Evolutionary conservation across 2,329 filamentous ascomycete species (phyloP).

Genomic region (Trichoderma breve): DNA sequence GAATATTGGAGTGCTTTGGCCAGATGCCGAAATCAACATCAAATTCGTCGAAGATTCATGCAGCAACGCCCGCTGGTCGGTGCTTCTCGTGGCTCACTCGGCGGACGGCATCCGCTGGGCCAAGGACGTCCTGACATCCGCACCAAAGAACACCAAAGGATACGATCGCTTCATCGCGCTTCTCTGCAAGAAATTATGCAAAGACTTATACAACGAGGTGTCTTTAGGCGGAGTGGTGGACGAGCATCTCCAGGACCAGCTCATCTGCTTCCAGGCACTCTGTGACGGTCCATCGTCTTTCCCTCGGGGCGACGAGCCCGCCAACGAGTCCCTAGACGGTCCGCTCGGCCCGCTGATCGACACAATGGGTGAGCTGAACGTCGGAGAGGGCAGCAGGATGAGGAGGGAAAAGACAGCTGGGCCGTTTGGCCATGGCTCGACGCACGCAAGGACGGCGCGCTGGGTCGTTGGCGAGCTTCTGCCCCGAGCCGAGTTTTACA

Average conservation of each 20-base stretch:
- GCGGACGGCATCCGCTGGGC: constrained; percentile 46
- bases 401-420: constrained; percentile 45
- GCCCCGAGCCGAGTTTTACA: constrained; percentile 48
- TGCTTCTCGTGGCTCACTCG: constrained; percentile 56
- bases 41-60: constrained; percentile 50
- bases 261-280: constrained; percentile 59
- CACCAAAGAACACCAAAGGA: constrained; percentile 41
- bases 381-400: constrained; percentile 29
- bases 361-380: constrained; percentile 31
- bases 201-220: constrained; percentile 46
- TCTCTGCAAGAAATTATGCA: constrained; percentile 46
- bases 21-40: constrained; percentile 45
- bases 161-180: constrained; percentile 35
- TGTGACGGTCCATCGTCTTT: constrained; percentile 52
- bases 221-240: constrained; percentile 49
- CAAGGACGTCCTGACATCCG: constrained; percentile 43
- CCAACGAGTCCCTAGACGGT: constrained; percentile 8
- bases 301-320: constrained; percentile 30
- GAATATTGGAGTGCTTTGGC: constrained; percentile 43
- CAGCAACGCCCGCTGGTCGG: constrained; percentile 51
- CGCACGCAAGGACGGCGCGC: constrained; percentile 58
- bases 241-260: constrained; percentile 59
- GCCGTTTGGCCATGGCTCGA: constrained; percentile 56
- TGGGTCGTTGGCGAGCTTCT: constrained; percentile 57
- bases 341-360: constrained; percentile 27